Evolutionary conservation across 805 yeast species (phyloP), one percentile per base, ranked within the genome.

Genomic region (Saccharomyces jurei): DNA sequence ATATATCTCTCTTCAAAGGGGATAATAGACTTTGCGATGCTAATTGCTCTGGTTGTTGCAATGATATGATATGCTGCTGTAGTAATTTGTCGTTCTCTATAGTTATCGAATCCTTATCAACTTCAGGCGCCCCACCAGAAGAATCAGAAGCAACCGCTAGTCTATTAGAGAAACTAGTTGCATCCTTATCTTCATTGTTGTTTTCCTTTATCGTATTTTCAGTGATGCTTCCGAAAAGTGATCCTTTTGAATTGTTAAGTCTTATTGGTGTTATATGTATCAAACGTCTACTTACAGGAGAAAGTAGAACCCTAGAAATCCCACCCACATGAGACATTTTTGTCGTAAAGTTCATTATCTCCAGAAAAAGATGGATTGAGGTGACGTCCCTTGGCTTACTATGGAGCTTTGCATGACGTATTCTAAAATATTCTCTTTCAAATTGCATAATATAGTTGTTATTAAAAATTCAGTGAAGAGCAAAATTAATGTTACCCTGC

Each of bases 1-100:
- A 90, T 3, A 91, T 72, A 61, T 77, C 71, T 58, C 77, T 77
- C 68, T 89, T 90, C 57, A 89, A 74, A 10, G 96, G 92, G 4
- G 89, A 77, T 14, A 90, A 68, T 14, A 81, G 71, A 36, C 72
- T 69, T 53, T 81, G 80, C 49, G 81, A 79, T 9, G 87, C 83
- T 17, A 79, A 70, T 54, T 76, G 72, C 64, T 89, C 60, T 1
- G 60, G 58, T 21, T 56, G 61, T 32, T 64, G 77, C 57, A 67
- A 61, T 41, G 83, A 81, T 41, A 81, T 75, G 50, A 79, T 67
- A 62, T 70, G 81, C 54, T 78, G 77, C 62, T 82, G 84, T 60
- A 80, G 60, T 50, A 58, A 57, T 28, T 49, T 60, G 61, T 74
- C 77, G 52, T 68, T 72, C 3, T 64, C 60, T 3, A 69, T 49